Evolutionary conservation across 2,329 filamentous ascomycete species (phyloP).

Genomic region (Boeremia lycopersici): DNA sequence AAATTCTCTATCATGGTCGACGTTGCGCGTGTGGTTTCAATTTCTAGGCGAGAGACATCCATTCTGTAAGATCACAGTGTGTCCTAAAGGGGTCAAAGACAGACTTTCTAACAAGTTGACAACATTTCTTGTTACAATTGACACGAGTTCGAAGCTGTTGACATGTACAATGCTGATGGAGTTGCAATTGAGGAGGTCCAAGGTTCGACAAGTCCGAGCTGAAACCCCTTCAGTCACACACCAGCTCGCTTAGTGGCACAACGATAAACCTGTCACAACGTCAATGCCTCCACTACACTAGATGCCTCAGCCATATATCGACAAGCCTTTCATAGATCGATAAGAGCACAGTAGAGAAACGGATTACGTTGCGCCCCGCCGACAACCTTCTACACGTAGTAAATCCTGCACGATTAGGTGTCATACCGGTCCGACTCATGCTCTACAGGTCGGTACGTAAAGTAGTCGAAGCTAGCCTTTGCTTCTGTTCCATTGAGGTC

Average conservation of each 20-base stretch:
- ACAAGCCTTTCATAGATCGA: not conserved
- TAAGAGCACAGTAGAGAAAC: not conserved
- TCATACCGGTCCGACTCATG: conserved; percentile 43
- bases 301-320: conserved; percentile 24
- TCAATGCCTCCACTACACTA: conserved; percentile 19
- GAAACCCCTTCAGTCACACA: conserved; percentile 13
- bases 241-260: conserved; percentile 12
- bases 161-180: not conserved
- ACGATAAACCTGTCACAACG: conserved; percentile 19
- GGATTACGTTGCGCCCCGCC: not conserved
- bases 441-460: conserved; percentile 38
- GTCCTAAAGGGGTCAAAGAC: not conserved
- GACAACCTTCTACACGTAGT: not conserved
- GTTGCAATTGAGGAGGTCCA: conserved; percentile 4
- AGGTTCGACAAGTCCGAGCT: conserved; percentile 1
- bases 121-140: not conserved
- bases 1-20: not conserved
- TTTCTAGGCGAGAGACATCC: not conserved
- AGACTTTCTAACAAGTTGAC: not conserved
- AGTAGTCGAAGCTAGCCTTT: conserved; percentile 41
- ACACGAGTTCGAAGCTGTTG: not conserved
- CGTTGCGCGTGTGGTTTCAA: not conserved
- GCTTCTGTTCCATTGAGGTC: conserved; percentile 39
- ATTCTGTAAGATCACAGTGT: not conserved
- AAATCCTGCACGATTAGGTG: conserved; percentile 4